phyloP scores from a whole-genome alignment of 768 basidiomycete genomes.

The Xanthoconium stramineum region DNA sequence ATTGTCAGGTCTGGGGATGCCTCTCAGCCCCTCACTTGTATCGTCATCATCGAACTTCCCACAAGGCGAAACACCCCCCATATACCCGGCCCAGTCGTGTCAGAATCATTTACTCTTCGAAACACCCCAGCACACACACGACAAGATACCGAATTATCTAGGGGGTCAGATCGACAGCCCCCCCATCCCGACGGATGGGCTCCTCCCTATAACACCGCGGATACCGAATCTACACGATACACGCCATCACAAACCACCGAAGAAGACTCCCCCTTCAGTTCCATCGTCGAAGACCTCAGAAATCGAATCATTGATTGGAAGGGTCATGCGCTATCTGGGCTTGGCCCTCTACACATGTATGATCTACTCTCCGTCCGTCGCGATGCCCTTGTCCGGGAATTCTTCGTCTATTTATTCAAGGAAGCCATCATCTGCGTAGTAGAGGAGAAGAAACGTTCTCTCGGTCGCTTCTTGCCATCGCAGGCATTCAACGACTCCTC shows the following conservation, averaged over 20 bases:
- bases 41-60: conserved; percentile 90
- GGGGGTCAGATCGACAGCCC: conserved; percentile 14
- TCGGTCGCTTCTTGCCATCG: conserved; percentile 72
- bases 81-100: conserved; percentile 52
- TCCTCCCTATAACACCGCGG: conserved; percentile 29
- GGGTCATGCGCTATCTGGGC: conserved; percentile 84
- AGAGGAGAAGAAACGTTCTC: conserved; percentile 87
- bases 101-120: conserved; percentile 43
- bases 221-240: conserved; percentile 31
- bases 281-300: conserved; percentile 85
- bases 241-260: conserved; percentile 32
- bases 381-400: conserved; percentile 87
- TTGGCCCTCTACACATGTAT: conserved; percentile 89
- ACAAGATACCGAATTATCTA: conserved; percentile 22
- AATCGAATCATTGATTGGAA: conserved; percentile 96
- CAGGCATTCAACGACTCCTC: conserved; percentile 52
- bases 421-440: conserved; percentile 98
- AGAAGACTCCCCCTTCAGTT: conserved; percentile 73
- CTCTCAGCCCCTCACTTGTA: conserved; percentile 88
- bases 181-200: conserved; percentile 24
- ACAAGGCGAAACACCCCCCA: conserved; percentile 55
- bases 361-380: conserved; percentile 87
- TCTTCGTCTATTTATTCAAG: conserved; percentile 95
- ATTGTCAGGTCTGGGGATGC: conserved; percentile 65
- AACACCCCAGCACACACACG: conserved; percentile 22